A percentile compares a stretch with the other conserved stretches of the same genome.
phyloP scores from a whole-genome alignment of 805 yeast species.

The Cyberlindnera xylosilytica region DNA sequence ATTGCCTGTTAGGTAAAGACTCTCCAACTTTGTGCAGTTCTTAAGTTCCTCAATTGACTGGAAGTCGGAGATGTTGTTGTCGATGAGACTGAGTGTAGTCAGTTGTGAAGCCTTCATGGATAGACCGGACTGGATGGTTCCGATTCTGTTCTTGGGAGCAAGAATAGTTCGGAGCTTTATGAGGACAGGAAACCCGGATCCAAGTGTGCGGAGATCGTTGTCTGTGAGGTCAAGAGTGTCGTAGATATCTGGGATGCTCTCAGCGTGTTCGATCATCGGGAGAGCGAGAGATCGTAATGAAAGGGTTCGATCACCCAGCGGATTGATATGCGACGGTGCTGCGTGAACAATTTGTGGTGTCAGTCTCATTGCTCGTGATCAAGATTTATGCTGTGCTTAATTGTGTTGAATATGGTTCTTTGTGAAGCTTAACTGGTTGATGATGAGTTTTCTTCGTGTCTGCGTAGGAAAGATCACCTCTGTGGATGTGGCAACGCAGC shows the following conservation, averaged over 20 bases:
- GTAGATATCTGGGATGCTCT: conserved; percentile 35
- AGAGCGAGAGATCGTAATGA: conserved; percentile 39
- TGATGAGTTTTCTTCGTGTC: too few species aligned
- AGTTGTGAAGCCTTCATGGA: conserved; percentile 43
- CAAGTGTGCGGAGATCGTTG: conserved; percentile 59
- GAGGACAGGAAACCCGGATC: conserved; percentile 40
- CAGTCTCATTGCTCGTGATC: conserved; percentile 43
- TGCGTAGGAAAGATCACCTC: too few species aligned
- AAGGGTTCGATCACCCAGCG: conserved; percentile 41
- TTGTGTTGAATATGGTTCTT: too few species aligned
- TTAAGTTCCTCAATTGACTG: conserved; percentile 38
- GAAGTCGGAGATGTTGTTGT: conserved; percentile 48
- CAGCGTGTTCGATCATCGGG: conserved; percentile 43
- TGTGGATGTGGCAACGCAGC: too few species aligned
- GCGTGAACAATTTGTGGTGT: conserved; percentile 46
- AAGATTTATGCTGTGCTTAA: too few species aligned
- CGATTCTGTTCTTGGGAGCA: conserved; percentile 60
- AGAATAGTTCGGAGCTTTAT: conserved; percentile 49
- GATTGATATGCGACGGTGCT: conserved; percentile 46
- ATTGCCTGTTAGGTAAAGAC: conserved; percentile 55
- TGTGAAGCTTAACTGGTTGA: too few species aligned
- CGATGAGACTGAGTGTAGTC: conserved; percentile 46
- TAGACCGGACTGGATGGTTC: conserved; percentile 35
- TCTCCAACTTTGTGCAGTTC: conserved; percentile 40
- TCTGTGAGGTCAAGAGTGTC: conserved; percentile 71